phyloP scores from a whole-genome alignment of 352 stramenopile species.

The Phytophthora constricta region DNA sequence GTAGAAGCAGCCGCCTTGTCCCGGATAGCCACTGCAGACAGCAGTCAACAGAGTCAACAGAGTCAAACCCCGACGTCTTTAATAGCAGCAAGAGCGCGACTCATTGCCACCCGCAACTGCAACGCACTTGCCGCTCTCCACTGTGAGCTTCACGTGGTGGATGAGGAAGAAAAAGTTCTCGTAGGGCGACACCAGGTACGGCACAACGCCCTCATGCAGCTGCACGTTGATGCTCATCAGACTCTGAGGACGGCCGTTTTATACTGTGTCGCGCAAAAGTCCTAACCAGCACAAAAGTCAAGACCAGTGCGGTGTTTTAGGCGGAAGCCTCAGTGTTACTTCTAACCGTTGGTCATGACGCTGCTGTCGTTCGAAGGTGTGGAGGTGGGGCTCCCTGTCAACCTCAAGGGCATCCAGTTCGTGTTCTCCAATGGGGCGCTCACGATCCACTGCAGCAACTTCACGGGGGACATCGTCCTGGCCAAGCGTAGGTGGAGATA shows the following conservation, averaged over 20 bases:
- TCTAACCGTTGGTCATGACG: constrained; percentile 57
- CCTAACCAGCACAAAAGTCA: too few species aligned
- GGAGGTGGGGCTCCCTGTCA: constrained; percentile 70
- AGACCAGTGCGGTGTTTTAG: background rate
- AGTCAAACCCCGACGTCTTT: background rate
- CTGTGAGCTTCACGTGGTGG: constrained; percentile 70
- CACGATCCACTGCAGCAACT: constrained; percentile 75
- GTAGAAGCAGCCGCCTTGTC: constrained; percentile 85
- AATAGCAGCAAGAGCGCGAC: too few species aligned
- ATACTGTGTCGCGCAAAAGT: too few species aligned
- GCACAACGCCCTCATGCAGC: constrained; percentile 62
- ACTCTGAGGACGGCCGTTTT: too few species aligned
- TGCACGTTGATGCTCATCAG: constrained; percentile 82
- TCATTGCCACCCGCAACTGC: background rate
- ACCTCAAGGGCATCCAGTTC: constrained; percentile 71
- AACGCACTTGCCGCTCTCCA: constrained; percentile 82
- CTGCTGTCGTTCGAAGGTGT: constrained; percentile 83
- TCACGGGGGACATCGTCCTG: constrained; percentile 75
- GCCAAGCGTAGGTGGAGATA: constrained; percentile 46
- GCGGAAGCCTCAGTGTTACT: too few species aligned
- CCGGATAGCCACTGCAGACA: constrained; percentile 72
- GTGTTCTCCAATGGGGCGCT: constrained; percentile 62
- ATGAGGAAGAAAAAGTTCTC: constrained; percentile 84
- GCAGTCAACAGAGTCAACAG: background rate
- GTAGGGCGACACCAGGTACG: constrained; percentile 81